Percentiles rank a stretch among this genome's conserved stretches.
phyloP scores from a whole-genome alignment of 2,329 filamentous ascomycete species.

The Emmonsiellopsis sp. region DNA sequence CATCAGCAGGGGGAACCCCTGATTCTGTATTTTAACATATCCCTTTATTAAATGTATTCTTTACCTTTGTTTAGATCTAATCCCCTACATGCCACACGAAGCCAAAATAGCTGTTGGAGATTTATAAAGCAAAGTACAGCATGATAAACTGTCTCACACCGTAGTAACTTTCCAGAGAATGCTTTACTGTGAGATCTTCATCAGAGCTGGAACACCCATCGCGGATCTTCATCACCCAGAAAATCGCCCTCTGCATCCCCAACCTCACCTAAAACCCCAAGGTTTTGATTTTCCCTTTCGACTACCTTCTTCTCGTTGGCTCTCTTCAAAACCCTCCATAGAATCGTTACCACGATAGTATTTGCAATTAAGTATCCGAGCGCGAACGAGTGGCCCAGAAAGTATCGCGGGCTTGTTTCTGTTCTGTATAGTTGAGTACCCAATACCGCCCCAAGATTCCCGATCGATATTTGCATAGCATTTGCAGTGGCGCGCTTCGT shows the following conservation, averaged over 20 bases:
- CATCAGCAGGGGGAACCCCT: too few species aligned
- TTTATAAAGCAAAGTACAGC: too few species aligned
- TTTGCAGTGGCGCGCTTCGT: conserved; percentile 61
- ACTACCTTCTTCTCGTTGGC: conserved; percentile 50
- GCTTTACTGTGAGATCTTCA: neutral
- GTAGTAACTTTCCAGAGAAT: too few species aligned
- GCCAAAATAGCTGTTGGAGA: too few species aligned
- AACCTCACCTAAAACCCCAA: conserved; percentile 33
- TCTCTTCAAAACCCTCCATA: conserved; percentile 47
- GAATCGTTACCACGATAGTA: conserved; percentile 41
- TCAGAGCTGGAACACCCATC: conserved; percentile 58
- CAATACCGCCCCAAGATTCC: conserved; percentile 58
- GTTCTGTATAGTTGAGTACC: conserved; percentile 62
- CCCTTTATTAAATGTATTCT: too few species aligned
- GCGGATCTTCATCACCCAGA: conserved; percentile 53
- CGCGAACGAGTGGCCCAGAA: conserved; percentile 59
- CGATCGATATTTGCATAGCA: conserved; percentile 64
- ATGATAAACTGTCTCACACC: too few species aligned
- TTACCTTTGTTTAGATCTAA: too few species aligned
- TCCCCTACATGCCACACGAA: too few species aligned
- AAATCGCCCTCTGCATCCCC: conserved; percentile 45
- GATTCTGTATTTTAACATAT: too few species aligned
- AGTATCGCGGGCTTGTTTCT: conserved; percentile 52
- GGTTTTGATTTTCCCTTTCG: conserved; percentile 33
- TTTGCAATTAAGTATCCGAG: conserved; percentile 56